phyloP scores from a whole-genome alignment of 148 eudicot species.

The Rhododendron vialii region DNA sequence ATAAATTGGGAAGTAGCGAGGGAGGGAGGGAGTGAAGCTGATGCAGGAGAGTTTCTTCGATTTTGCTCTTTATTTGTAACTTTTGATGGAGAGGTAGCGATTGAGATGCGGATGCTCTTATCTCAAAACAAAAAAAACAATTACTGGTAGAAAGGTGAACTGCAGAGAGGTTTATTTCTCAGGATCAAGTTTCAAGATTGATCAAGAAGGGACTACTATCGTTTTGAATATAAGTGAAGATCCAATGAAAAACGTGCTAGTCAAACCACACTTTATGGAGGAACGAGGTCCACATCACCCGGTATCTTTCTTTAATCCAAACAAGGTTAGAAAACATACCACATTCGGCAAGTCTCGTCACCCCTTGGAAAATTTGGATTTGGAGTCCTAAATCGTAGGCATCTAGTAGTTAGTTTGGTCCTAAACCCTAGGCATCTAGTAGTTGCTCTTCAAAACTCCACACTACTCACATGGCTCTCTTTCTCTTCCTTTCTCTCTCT shows the following conservation, averaged over 20 bases:
- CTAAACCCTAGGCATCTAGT: conserved; percentile 17
- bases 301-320: conserved; percentile 15
- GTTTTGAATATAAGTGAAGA: conserved; percentile 2
- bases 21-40: too few species aligned
- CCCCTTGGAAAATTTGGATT: background rate
- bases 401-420: conserved; percentile 4
- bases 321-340: conserved; percentile 16
- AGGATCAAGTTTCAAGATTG: background rate
- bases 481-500: background rate
- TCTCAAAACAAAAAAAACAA: background rate
- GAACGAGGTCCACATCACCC: conserved; percentile 25
- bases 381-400: conserved; percentile 14
- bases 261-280: conserved; percentile 32
- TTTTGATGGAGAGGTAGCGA: too few species aligned
- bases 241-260: conserved; percentile 29
- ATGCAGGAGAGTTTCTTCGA: too few species aligned
- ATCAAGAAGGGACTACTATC: background rate
- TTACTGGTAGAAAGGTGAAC: background rate
- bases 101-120: too few species aligned
- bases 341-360: conserved; percentile 17
- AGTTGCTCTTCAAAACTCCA: conserved; percentile 2
- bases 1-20: too few species aligned
- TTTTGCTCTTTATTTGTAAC: too few species aligned
- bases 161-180: background rate
- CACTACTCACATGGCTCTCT: conserved; percentile 14